Evolutionary conservation across 768 basidiomycete species (phyloP).

Genomic region (Tricholoma saponaceum): DNA sequence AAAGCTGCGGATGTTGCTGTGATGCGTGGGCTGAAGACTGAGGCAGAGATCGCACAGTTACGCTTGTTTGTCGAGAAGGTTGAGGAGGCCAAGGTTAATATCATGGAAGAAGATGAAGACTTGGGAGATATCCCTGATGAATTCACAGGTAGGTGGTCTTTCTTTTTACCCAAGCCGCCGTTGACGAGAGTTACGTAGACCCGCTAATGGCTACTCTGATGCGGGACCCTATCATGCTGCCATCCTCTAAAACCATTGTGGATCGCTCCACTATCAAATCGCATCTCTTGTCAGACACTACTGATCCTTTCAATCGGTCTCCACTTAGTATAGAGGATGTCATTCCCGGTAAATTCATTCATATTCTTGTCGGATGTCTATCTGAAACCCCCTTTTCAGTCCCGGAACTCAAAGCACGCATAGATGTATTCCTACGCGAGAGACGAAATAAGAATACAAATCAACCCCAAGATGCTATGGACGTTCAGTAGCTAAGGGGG

Average conservation of each 20-base stretch:
- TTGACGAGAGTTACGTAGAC: constrained; percentile 40
- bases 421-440: constrained; percentile 66
- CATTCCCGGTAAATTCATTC: constrained; percentile 51
- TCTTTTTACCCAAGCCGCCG: constrained; percentile 9
- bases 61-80: constrained; percentile 72
- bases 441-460: constrained; percentile 37
- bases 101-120: constrained; percentile 84
- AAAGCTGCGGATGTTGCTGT: constrained; percentile 65
- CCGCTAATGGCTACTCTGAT: constrained; percentile 90
- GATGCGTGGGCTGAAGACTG: constrained; percentile 64
- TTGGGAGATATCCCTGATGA: constrained; percentile 93
- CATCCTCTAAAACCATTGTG: constrained; percentile 72
- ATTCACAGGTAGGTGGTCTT: constrained; percentile 66
- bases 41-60: constrained; percentile 70
- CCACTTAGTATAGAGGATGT: constrained; percentile 81
- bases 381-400: constrained; percentile 33
- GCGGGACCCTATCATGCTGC: constrained; percentile 91
- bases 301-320: constrained; percentile 93
- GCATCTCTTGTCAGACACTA: constrained; percentile 85
- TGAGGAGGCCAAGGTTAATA: constrained; percentile 72
- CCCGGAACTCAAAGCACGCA: constrained; percentile 66
- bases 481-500: constrained; percentile 3
- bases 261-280: constrained; percentile 95
- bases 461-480: constrained; percentile 11
- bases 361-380: constrained; percentile 10